A percentile compares a stretch with the other conserved stretches of the same genome.
phyloP scores from a whole-genome alignment of 805 yeast genomes.

The Clavispora fructus region DNA sequence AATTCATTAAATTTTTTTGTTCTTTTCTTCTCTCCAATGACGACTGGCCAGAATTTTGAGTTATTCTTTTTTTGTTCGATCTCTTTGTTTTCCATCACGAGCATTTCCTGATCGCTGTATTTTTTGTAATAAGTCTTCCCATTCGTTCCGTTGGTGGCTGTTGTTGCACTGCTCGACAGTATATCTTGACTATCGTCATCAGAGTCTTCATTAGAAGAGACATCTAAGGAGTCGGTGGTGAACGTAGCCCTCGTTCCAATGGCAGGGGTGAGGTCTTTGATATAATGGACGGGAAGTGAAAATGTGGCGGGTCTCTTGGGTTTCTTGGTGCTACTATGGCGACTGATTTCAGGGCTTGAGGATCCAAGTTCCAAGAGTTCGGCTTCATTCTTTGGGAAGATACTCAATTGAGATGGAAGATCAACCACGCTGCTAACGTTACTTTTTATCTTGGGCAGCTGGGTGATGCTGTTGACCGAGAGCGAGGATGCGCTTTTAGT shows the following conservation, averaged over 20 bases:
- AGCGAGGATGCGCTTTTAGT: constrained; percentile 15
- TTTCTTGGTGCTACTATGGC: constrained; percentile 32
- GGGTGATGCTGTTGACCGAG: background rate
- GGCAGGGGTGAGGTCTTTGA: constrained; percentile 2
- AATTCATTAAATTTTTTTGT: constrained; percentile 71
- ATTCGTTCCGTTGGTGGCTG: constrained; percentile 5
- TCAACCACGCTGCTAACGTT: constrained; percentile 13
- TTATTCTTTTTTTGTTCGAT: constrained; percentile 29
- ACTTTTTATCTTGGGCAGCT: background rate
- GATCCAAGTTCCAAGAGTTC: constrained; percentile 28
- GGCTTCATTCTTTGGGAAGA: constrained; percentile 34
- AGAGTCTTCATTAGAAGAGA: background rate
- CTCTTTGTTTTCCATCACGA: constrained; percentile 41
- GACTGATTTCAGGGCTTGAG: constrained; percentile 22
- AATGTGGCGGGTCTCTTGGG: constrained; percentile 23
- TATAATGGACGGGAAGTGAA: constrained; percentile 21
- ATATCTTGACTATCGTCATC: background rate
- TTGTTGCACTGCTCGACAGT: background rate
- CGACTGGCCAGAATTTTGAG: constrained; percentile 45
- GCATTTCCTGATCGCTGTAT: constrained; percentile 38
- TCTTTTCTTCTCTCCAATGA: constrained; percentile 62
- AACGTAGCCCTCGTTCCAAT: background rate
- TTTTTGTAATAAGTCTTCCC: constrained; percentile 13
- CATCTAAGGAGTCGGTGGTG: background rate
- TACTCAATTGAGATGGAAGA: constrained; percentile 53